Evolutionary conservation across 1,139 yeast species (phyloP).

Genomic region (Blastobotrys elegans): DNA sequence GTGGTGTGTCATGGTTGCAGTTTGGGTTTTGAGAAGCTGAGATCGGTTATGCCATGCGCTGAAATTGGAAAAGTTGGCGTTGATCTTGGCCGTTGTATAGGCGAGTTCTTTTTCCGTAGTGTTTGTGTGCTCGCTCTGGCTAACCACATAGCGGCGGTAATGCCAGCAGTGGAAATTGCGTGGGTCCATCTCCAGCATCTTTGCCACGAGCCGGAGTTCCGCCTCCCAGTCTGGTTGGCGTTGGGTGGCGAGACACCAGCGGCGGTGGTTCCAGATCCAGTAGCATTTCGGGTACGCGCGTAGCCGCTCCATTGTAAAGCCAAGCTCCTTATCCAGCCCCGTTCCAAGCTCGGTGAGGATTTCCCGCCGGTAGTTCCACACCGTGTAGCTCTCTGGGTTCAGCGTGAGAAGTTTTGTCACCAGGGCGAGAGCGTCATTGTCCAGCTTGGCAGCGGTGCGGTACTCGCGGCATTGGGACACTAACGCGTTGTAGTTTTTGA

Average conservation of each 20-base stretch:
- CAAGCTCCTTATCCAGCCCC: slow-evolving; percentile 44
- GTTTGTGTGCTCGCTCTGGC: slow-evolving; percentile 27
- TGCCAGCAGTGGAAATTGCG: slow-evolving; percentile 97
- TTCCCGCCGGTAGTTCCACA: slow-evolving; percentile 87
- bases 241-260: slow-evolving; percentile 66
- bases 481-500: slow-evolving; percentile 48
- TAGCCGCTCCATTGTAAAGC: slow-evolving; percentile 54
- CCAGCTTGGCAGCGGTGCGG: slow-evolving; percentile 28
- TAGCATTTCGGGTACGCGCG: slow-evolving; percentile 78
- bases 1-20: slow-evolving; percentile 35
- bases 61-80: slow-evolving; percentile 80
- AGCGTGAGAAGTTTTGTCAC: slow-evolving; percentile 53
- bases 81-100: slow-evolving; percentile 74
- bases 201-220: slow-evolving; percentile 66
- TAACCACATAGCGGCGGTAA: slow-evolving; percentile 73
- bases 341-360: slow-evolving; percentile 43
- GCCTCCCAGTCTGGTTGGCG: slow-evolving; percentile 57
- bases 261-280: slow-evolving; percentile 95
- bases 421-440: slow-evolving; percentile 44
- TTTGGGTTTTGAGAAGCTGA: slow-evolving; percentile 50
- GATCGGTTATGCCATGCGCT: slow-evolving; percentile 96
- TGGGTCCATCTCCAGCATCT: slow-evolving; percentile 63
- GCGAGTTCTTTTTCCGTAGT: slow-evolving; percentile 50
- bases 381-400: slow-evolving; percentile 85
- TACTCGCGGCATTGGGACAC: slow-evolving; percentile 30